Percentiles rank a stretch among this genome's conserved stretches.
Evolutionary conservation across 2,329 filamentous ascomycete genomes (phyloP).

Genomic region (Fusarium albosuccineum): DNA sequence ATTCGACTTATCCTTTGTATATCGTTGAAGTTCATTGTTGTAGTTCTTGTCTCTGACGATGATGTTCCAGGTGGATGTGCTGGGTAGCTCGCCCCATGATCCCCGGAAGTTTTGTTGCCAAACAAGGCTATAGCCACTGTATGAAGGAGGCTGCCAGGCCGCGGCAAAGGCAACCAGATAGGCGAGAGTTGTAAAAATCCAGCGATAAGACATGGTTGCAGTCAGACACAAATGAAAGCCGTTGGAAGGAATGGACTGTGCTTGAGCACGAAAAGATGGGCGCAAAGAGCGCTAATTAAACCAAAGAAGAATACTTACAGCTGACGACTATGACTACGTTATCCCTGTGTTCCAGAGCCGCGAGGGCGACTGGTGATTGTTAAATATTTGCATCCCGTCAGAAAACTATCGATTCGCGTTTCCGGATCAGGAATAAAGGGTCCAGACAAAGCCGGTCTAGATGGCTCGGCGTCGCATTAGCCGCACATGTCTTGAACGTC

Average conservation of each 20-base stretch:
- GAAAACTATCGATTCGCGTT: conserved; percentile 15
- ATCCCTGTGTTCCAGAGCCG: background rate
- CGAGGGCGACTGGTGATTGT: background rate
- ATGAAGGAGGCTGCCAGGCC: conserved; percentile 55
- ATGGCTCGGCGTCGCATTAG: conserved; percentile 20
- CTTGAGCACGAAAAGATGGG: conserved; percentile 6
- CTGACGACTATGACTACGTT: background rate
- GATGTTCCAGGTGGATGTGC: conserved; percentile 57
- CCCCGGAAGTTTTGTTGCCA: conserved; percentile 62
- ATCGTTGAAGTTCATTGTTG: conserved; percentile 67
- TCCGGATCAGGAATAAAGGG: conserved; percentile 5
- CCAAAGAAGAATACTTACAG: conserved; percentile 10
- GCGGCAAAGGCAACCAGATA: conserved; percentile 49
- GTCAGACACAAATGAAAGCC: background rate
- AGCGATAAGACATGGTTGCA: conserved; percentile 41
- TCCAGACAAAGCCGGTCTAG: conserved; percentile 11
- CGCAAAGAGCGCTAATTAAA: background rate
- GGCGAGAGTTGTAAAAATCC: conserved; percentile 45
- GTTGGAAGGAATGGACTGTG: conserved; percentile 13
- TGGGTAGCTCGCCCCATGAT: conserved; percentile 49
- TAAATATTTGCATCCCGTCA: conserved; percentile 11
- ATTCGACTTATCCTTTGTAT: conserved; percentile 61
- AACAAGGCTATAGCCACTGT: conserved; percentile 54
- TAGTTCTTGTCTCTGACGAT: conserved; percentile 56
- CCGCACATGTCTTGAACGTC: background rate